Base-by-base conservation (phyloP, 768 basidiomycete genomes). In the Russula emetica region DNA sequence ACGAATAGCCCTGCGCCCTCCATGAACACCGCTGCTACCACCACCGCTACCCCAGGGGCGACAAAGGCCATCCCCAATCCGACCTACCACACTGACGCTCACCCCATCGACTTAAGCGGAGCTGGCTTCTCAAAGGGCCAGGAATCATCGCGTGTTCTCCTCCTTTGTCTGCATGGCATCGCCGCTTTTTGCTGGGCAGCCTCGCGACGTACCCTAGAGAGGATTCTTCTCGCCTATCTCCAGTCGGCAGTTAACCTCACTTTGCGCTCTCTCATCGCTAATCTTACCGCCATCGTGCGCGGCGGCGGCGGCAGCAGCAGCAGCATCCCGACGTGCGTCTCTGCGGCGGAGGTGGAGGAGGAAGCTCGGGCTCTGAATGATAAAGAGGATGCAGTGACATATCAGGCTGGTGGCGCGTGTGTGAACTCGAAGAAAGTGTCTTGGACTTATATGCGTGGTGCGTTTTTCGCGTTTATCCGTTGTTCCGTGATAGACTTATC, bases 381-480 rank as follows among this genome's bases (percentile, higher is more conserved):
- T 2, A 16, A 28, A 8, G 26, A 18, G 26, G 49, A 16, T 18
- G 7, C 22, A 11, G 22, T 24, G 1, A 22, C 24, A 32, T 18
- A 28, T 16, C 51, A 32, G 9, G 28, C 30, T 26, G 52, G n/a
- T 1, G 52, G 5, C 18, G 11, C 52, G 7, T n/a, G 20, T 11
- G 10, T 9, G 4, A 30, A 28, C 10, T 6, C 20, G 28, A 54
- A 28, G 53, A 64, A 44, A 9, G 47, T n/a, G 16, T 50, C 45
- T 55, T 64, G 63, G 63, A 50, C 47, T n/a, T 64, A 60, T 55
- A n/a, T 60, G 45, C 58, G 63, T 2, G 63, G 58, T 64, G 4
- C 20, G 63, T 32, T 8, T n/a, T 16, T 14, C 26, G 13, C 18
- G 28, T 55, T 18, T 18, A 7, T 18, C 18, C 6, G 6, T 14